Evolutionary conservation across 148 eudicot species (phyloP).

Genomic region (Euryodendron excelsum): DNA sequence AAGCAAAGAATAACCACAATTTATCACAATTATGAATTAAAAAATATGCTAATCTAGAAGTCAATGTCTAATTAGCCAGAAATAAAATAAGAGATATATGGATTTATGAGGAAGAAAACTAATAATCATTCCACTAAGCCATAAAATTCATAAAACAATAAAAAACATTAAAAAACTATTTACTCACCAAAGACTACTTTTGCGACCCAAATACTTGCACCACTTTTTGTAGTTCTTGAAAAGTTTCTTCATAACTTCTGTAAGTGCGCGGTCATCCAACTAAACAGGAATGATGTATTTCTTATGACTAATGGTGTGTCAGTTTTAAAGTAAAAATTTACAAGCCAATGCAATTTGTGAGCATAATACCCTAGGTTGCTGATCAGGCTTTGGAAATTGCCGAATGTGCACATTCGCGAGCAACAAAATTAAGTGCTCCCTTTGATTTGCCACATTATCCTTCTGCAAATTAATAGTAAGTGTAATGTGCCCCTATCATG

Average conservation of each 20-base stretch:
- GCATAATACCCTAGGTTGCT: slow-evolving; percentile 48
- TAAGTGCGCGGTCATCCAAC: slow-evolving; percentile 49
- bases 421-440: slow-evolving; percentile 59
- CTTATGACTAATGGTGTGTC: background rate
- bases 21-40: background rate
- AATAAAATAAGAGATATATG: background rate
- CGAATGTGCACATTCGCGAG: slow-evolving; percentile 65
- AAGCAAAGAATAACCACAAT: background rate
- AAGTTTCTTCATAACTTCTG: slow-evolving; percentile 56
- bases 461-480: slow-evolving; percentile 38
- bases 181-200: slow-evolving; percentile 59
- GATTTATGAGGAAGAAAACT: background rate
- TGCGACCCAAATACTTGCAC: slow-evolving; percentile 64
- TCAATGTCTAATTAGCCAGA: background rate
- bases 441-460: slow-evolving; percentile 57
- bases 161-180: background rate
- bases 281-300: slow-evolving; percentile 10
- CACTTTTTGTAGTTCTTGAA: slow-evolving; percentile 61
- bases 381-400: slow-evolving; percentile 53
- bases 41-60: background rate
- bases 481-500: background rate
- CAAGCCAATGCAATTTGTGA: background rate
- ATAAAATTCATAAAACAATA: background rate
- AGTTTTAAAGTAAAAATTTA: background rate
- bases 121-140: background rate